Conservation (phyloP, 345 rosid species). For the Schrenkiella parvula region DNA sequence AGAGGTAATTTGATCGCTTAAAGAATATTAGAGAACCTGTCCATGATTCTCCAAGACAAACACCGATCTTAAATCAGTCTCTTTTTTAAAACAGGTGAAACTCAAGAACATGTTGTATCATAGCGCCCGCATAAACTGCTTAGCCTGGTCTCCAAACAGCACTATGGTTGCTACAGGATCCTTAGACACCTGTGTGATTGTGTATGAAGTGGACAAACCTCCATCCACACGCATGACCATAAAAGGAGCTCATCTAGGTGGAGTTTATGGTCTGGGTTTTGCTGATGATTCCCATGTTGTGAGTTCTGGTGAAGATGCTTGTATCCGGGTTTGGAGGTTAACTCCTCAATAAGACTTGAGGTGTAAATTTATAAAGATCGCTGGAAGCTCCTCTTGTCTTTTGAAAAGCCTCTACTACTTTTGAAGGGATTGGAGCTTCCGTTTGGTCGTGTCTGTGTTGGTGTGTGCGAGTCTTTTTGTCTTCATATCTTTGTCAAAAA, state of each 20-base stretch:
- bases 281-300: constrained; percentile 53
- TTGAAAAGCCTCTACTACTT: constrained; percentile 6
- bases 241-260: constrained; percentile 87
- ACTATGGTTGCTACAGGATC: constrained; percentile 81
- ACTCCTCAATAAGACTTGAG: constrained; percentile 32
- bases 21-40: neutral
- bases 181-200: constrained; percentile 71
- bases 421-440: constrained; percentile 7
- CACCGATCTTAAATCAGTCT: neutral
- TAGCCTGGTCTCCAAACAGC: constrained; percentile 87
- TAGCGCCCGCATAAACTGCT: constrained; percentile 79
- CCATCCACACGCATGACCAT: constrained; percentile 65
- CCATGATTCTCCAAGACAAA: neutral
- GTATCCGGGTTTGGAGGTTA: constrained; percentile 69
- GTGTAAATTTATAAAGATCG: constrained; percentile 4
- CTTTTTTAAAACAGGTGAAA: constrained; percentile 46
- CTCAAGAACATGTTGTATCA: constrained; percentile 88
- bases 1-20: constrained; percentile 50
- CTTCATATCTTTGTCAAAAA: neutral
- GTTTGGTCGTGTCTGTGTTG: constrained; percentile 15
- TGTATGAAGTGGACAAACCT: constrained; percentile 75
- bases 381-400: neutral
- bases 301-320: constrained; percentile 97
- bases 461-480: constrained; percentile 10
- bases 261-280: constrained; percentile 82